Evolutionary conservation across 805 yeast species (phyloP).

Genomic region (Wickerhamiella allomyrinae): DNA sequence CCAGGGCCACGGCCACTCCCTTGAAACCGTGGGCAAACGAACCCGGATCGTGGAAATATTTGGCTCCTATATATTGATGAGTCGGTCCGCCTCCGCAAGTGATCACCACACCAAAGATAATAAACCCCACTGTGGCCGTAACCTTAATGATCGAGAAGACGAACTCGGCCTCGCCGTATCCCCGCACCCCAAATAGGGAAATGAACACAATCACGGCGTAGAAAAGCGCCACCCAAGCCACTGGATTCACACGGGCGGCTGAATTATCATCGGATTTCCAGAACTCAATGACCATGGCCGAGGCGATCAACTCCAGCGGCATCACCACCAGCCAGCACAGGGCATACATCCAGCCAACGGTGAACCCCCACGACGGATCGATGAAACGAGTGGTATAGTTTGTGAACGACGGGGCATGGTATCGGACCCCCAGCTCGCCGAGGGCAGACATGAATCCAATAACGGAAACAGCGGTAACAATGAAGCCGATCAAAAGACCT

Average conservation of each 20-base stretch:
- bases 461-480: slow-evolving; percentile 46
- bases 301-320: slow-evolving; percentile 50
- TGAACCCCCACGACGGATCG: slow-evolving; percentile 49
- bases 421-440: slow-evolving; percentile 55
- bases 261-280: slow-evolving; percentile 32
- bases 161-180: slow-evolving; percentile 58
- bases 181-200: slow-evolving; percentile 36
- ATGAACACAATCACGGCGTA: slow-evolving; percentile 34
- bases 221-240: slow-evolving; percentile 44
- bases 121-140: slow-evolving; percentile 43
- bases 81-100: slow-evolving; percentile 53
- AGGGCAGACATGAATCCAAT: slow-evolving; percentile 46
- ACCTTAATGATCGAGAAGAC: slow-evolving; percentile 44
- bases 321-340: slow-evolving; percentile 45
- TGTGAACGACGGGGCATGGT: slow-evolving; percentile 26
- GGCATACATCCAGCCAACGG: slow-evolving; percentile 55
- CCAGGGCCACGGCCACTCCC: slow-evolving; percentile 49
- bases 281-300: slow-evolving; percentile 38
- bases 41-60: slow-evolving; percentile 49
- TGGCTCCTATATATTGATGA: slow-evolving; percentile 44
- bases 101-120: slow-evolving; percentile 40
- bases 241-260: slow-evolving; percentile 32
- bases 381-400: slow-evolving; percentile 36
- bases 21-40: slow-evolving; percentile 47
- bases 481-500: slow-evolving; percentile 42